Evolutionary conservation across 2,329 filamentous ascomycete genomes (phyloP).

Genomic region (Arthrinium puccinioides): DNA sequence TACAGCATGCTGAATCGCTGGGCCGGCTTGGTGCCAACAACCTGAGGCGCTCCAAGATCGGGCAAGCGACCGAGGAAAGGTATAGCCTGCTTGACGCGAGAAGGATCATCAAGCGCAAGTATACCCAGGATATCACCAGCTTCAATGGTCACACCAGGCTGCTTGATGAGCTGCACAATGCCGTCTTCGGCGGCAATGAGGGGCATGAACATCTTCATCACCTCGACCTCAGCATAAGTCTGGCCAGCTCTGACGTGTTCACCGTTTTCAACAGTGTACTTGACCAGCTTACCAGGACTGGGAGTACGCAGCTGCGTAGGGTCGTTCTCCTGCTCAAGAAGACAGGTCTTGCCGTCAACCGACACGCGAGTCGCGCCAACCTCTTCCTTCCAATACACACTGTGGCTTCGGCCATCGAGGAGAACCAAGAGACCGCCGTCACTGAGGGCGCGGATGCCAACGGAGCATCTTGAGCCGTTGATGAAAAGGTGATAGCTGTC

Average conservation of each 20-base stretch:
- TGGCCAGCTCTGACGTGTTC: slow-evolving; percentile 88
- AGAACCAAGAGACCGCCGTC: slow-evolving; percentile 91
- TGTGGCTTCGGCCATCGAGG: slow-evolving; percentile 88
- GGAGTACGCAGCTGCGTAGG: slow-evolving; percentile 93
- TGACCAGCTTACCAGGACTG: slow-evolving; percentile 94
- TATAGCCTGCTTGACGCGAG: slow-evolving; percentile 92
- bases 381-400: slow-evolving; percentile 99
- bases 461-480: slow-evolving; percentile 93
- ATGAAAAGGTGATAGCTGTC: slow-evolving; percentile 98
- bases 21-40: slow-evolving; percentile 84
- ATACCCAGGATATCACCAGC: slow-evolving; percentile 99
- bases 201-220: slow-evolving; percentile 99
- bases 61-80: slow-evolving; percentile 89
- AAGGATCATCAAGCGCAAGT: slow-evolving; percentile 87
- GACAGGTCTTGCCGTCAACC: slow-evolving; percentile 95
- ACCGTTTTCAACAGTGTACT: slow-evolving; percentile 94
- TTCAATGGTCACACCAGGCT: slow-evolving; percentile 94
- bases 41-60: slow-evolving; percentile 74
- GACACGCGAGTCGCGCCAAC: slow-evolving; percentile 91
- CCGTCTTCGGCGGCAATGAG: slow-evolving; percentile 91
- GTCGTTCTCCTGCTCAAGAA: slow-evolving; percentile 98
- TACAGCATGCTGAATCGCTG: slow-evolving; percentile 76
- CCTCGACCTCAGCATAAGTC: slow-evolving; percentile 92
- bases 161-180: slow-evolving; percentile 96
- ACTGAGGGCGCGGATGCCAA: slow-evolving; percentile 85